Base-by-base conservation (phyloP, 106 monocot genomes). In the Acorus calamus region DNA sequence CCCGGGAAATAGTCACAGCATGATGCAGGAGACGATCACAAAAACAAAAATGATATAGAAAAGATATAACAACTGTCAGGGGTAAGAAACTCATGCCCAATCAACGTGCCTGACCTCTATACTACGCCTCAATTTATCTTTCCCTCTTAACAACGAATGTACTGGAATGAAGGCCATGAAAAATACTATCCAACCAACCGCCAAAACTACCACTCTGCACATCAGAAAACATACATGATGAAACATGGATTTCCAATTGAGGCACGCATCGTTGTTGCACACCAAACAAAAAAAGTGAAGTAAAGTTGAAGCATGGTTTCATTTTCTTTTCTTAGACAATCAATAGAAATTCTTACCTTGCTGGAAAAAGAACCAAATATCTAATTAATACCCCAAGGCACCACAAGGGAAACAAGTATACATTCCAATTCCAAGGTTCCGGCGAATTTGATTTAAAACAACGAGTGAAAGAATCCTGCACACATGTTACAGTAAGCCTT, bases 371-470 rank as follows among this genome's bases (percentile, higher is more conserved):
- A 55, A 94, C 66, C 45, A 83, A 83, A 74, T 89, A 94, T 89
- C 94, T 84, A 53, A 94, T 49, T 13, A 89, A 68, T 11, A 89
- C 84, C 61, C 94, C 94, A 47, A 89, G 72, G 73, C 94, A 94
- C 94, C 94, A 94, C 43, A 89, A 62, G 3, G 94, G 94, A 79
- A 94, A 94, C 68, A 94, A 71, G 77, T 94, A 94, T 4, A 94
- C 48, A 59, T 94, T 94, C 94, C 89, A 94, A 56, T 94, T 94
- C 94, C 94, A 94, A 14, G 89, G 86, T 69, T 94, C 94, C 42
- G 89, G 86, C 61, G 81, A 77, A 82, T 94, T 94, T 60, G 89
- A 94, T 74, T 94, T 94, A 59, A 94, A 94, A 66, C 94, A 94
- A 13, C 94, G 83, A 41, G 89, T 94, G 69, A 94, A 94, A 0